A percentile compares a stretch with the other conserved stretches of the same genome.
Evolutionary conservation across 2,329 filamentous ascomycete species (phyloP).

Genomic region (Aspergillus versicolor): DNA sequence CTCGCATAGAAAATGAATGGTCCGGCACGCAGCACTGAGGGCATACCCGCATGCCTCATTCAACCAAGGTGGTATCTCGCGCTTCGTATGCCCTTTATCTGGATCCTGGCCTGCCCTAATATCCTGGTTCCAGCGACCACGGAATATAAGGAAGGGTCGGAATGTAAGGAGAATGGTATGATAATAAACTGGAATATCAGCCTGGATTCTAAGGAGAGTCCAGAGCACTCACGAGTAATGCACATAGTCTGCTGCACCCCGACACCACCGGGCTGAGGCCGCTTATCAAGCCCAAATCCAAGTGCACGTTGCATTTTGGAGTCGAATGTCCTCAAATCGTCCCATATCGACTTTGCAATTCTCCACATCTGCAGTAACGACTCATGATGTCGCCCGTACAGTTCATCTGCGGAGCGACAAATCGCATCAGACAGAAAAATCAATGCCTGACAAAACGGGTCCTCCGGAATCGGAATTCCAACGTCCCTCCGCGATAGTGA

Average conservation of each 20-base stretch:
- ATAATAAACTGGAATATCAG: slow-evolving; percentile 39
- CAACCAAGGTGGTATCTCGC: slow-evolving; percentile 39
- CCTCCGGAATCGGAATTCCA: slow-evolving; percentile 37
- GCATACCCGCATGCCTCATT: slow-evolving; percentile 47
- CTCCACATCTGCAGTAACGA: slow-evolving; percentile 40
- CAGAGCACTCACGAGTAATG: slow-evolving; percentile 35
- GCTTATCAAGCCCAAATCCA: slow-evolving; percentile 37
- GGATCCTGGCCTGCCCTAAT: slow-evolving; percentile 15
- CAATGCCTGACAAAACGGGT: slow-evolving; percentile 40
- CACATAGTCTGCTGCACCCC: slow-evolving; percentile 45
- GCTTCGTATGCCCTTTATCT: slow-evolving; percentile 11
- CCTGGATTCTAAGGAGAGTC: background rate
- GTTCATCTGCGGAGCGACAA: slow-evolving; percentile 41
- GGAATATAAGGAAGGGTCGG: slow-evolving; percentile 46
- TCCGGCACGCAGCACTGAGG: slow-evolving; percentile 42
- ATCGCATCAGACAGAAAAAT: slow-evolving; percentile 40
- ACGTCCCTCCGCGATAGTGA: slow-evolving; percentile 40
- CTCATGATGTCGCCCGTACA: slow-evolving; percentile 44
- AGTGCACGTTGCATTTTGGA: slow-evolving; percentile 27
- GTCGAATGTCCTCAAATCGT: slow-evolving; percentile 31
- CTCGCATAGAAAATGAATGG: slow-evolving; percentile 43
- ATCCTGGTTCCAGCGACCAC: slow-evolving; percentile 43
- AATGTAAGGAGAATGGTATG: slow-evolving; percentile 46
- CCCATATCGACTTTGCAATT: slow-evolving; percentile 31
- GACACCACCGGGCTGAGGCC: slow-evolving; percentile 36